phyloP scores from a whole-genome alignment of 331 rosid genomes.

The Malus hybrid region DNA sequence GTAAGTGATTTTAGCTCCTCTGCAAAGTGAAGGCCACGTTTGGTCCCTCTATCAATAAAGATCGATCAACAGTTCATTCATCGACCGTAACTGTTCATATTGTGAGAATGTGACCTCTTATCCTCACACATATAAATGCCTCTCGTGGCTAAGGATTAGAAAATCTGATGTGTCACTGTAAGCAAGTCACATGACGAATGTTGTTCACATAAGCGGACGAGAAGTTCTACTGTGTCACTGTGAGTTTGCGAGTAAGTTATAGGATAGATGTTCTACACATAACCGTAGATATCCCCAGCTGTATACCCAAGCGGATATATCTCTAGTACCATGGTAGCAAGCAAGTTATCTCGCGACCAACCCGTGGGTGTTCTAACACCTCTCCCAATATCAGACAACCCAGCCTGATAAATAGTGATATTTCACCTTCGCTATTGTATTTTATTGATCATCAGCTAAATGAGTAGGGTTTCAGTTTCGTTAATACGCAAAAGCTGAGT shows the following conservation, averaged over 20 bases:
- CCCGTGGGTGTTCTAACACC: constrained; percentile 33
- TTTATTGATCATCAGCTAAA: neutral
- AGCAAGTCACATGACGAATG: no score
- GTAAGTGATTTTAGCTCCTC: neutral
- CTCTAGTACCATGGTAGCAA: neutral
- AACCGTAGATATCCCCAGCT: no score
- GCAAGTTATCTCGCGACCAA: neutral
- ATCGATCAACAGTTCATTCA: constrained; percentile 13
- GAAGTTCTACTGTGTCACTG: no score
- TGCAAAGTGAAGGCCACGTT: neutral
- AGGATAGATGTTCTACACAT: neutral
- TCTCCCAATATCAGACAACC: constrained; percentile 20
- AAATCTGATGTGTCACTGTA: no score
- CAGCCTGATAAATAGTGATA: neutral
- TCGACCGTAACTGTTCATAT: constrained; percentile 28
- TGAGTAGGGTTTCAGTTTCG: neutral
- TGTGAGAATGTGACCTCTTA: no score
- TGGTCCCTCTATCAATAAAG: constrained; percentile 53
- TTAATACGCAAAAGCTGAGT: neutral
- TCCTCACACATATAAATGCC: no score
- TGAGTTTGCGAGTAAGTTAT: no score
- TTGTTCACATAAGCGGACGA: no score
- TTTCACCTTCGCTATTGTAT: neutral
- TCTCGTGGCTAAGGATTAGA: no score
- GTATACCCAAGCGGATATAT: neutral